Evolutionary conservation across 768 basidiomycete genomes (phyloP).

Genomic region (Gloeophyllum trabeum): DNA sequence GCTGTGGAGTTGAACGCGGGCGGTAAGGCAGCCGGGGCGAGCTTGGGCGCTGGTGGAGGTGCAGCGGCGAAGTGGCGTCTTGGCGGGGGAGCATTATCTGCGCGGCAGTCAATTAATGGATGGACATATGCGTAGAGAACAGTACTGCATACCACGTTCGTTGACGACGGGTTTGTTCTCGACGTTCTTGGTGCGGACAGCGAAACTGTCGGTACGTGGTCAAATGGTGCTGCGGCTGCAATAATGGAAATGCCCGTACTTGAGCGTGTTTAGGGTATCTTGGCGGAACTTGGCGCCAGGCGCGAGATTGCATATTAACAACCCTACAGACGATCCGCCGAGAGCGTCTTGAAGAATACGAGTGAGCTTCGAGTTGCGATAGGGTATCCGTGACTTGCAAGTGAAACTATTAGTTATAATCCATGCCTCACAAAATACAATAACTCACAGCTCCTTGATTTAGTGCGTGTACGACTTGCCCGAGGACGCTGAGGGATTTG

Average conservation of each 20-base stretch:
- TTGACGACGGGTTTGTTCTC: constrained; percentile 77
- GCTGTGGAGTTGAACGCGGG: neutral
- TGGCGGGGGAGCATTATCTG: constrained; percentile 47
- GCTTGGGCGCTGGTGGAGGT: constrained; percentile 31
- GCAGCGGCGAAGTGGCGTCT: constrained; percentile 60
- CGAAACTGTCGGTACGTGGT: constrained; percentile 41
- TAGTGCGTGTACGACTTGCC: constrained; percentile 80
- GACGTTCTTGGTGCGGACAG: constrained; percentile 74
- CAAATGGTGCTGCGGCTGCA: neutral
- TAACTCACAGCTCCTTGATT: constrained; percentile 58
- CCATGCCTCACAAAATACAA: too few species aligned
- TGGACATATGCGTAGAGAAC: neutral
- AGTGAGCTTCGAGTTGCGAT: constrained; percentile 84
- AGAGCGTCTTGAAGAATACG: constrained; percentile 85
- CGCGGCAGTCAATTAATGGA: neutral
- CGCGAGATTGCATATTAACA: constrained; percentile 82
- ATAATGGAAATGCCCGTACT: constrained; percentile 29
- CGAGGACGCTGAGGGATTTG: constrained; percentile 76
- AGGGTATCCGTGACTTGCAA: constrained; percentile 74
- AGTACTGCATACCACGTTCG: constrained; percentile 42
- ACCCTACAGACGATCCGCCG: constrained; percentile 67
- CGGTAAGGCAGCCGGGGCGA: constrained; percentile 30
- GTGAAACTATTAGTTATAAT: too few species aligned
- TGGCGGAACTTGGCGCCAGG: constrained; percentile 74
- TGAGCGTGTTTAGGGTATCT: constrained; percentile 87